These are phyloP conservation scores for Fusarium protoensiforme DNA, from an alignment of 2,329 filamentous ascomycete species.

Conservation along the genomic window DNA sequence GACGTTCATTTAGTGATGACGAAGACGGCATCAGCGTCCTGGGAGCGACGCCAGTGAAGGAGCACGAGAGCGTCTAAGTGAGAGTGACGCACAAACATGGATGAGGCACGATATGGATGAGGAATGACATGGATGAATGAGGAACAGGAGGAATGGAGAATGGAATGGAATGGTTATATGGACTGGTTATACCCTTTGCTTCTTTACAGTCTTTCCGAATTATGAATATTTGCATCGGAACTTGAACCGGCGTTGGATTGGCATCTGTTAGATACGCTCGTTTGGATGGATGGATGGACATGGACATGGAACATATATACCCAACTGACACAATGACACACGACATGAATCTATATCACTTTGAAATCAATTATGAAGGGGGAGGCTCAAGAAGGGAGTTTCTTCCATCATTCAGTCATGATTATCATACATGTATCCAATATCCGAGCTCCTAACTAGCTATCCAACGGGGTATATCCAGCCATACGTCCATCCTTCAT, in stretches of 20 bases:
- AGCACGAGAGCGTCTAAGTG: constrained; percentile 52
- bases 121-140: neutral
- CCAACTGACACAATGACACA: neutral
- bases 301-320: neutral
- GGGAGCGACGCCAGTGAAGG: constrained; percentile 50
- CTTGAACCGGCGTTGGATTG: constrained; percentile 26
- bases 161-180: neutral
- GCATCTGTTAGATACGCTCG: constrained; percentile 15
- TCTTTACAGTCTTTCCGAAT: constrained; percentile 31
- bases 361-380: neutral
- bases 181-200: constrained; percentile 37
- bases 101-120: neutral
- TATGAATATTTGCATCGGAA: constrained; percentile 3
- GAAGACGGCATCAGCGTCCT: constrained; percentile 51
- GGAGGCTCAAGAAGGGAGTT: neutral
- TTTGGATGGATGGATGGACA: constrained; percentile 14
- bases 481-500: neutral
- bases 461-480: neutral
- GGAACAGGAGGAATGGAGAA: neutral
- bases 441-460: neutral
- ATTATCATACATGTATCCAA: neutral
- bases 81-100: neutral
- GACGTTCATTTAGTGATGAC: constrained; percentile 39
- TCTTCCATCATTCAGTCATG: neutral
- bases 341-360: neutral